Conservation (phyloP, 768 basidiomycete genomes). For the Clavulina sp. region DNA sequence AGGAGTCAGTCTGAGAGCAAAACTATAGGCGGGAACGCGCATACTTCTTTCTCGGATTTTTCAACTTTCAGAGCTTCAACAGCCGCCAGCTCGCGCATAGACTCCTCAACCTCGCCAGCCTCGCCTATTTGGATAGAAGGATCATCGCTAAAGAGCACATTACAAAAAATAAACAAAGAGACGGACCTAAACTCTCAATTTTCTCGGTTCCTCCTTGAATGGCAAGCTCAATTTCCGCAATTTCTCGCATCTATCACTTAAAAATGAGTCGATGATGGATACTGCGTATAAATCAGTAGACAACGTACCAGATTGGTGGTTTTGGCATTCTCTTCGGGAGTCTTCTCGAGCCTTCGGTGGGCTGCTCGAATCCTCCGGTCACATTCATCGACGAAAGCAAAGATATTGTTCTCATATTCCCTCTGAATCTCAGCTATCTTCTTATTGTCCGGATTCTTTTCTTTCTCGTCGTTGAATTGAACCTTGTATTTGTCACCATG, state of each 20-base stretch:
- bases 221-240: constrained; percentile 96
- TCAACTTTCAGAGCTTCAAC: constrained; percentile 95
- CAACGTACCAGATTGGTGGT: constrained; percentile 75
- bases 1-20: constrained; percentile 1
- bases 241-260: constrained; percentile 78
- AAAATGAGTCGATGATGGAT: not conserved
- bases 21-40: constrained; percentile 15
- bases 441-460: constrained; percentile 60
- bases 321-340: constrained; percentile 98
- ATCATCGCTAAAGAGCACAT: constrained; percentile 1
- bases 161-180: constrained; percentile 2
- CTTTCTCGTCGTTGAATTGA: constrained; percentile 67
- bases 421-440: constrained; percentile 75
- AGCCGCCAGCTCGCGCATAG: constrained; percentile 92
- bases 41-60: constrained; percentile 86
- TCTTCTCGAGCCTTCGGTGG: constrained; percentile 93
- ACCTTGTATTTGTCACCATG: constrained; percentile 89
- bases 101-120: constrained; percentile 98
- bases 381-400: constrained; percentile 94
- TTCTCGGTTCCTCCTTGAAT: constrained; percentile 98
- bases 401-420: constrained; percentile 92
- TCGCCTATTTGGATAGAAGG: constrained; percentile 39
- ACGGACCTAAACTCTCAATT: constrained; percentile 77
- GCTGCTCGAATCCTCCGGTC: constrained; percentile 89
- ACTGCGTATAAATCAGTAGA: not conserved